A percentile compares a stretch with the other conserved stretches of the same genome.
These are phyloP conservation scores for Hypoxylon fuscum DNA, from an alignment of 495 filamentous ascomycete genomes.

Conservation along the genomic window DNA sequence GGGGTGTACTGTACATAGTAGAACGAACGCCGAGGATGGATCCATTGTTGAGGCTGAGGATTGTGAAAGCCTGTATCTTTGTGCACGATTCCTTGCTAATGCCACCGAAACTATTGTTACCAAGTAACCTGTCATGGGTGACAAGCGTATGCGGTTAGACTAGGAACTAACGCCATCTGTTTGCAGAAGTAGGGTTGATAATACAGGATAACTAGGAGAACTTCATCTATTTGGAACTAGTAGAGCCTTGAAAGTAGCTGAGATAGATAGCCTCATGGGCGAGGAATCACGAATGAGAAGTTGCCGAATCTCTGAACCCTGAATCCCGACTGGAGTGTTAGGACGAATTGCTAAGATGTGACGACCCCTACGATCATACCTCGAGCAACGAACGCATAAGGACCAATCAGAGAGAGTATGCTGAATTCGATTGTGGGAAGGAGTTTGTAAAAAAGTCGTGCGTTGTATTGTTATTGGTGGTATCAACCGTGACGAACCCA, in stretches of 20 bases:
- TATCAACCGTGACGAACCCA: constrained; percentile 2
- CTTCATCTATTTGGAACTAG: constrained; percentile 17
- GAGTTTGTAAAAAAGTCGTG: too few species aligned
- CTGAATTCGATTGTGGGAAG: too few species aligned
- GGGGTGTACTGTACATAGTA: too few species aligned
- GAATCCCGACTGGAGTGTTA: constrained; percentile 17
- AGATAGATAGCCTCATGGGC: constrained; percentile 11
- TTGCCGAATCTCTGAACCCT: constrained; percentile 3
- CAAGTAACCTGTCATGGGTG: constrained; percentile 6
- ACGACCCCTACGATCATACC: constrained; percentile 17
- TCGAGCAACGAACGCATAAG: too few species aligned
- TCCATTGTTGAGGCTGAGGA: constrained; percentile 33
- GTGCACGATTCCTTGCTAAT: constrained; percentile 16
- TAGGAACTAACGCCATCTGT: constrained; percentile 20
- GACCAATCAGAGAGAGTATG: too few species aligned
- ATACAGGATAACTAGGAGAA: too few species aligned
- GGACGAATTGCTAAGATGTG: constrained; percentile 11
- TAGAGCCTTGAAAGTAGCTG: too few species aligned
- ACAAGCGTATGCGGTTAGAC: constrained; percentile 15
- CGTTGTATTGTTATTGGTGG: too few species aligned
- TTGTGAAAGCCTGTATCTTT: constrained; percentile 17
- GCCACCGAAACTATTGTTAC: constrained; percentile 5
- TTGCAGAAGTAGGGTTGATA: constrained; percentile 24
- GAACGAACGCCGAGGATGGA: constrained; percentile 11
- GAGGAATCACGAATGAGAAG: constrained; percentile 3